A percentile compares a stretch with the other conserved stretches of the same genome.
phyloP scores from a whole-genome alignment of 2,329 filamentous ascomycete genomes.

The Trichoderma sp. region DNA sequence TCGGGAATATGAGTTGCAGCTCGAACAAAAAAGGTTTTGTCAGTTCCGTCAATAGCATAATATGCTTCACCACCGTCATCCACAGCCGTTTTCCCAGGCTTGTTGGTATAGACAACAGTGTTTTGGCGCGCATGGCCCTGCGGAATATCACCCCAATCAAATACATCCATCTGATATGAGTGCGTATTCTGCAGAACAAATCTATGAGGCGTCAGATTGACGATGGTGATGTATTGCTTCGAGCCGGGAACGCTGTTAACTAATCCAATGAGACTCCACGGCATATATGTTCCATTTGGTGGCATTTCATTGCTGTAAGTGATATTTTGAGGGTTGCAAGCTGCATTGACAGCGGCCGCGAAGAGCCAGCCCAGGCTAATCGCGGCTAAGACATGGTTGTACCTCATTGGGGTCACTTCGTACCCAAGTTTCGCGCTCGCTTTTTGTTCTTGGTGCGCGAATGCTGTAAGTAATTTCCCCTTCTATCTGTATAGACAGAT shows the following conservation, averaged over 20 bases:
- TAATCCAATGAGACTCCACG: constrained; percentile 12
- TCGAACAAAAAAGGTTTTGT: constrained; percentile 32
- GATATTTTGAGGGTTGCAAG: constrained; percentile 12
- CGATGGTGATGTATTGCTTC: constrained; percentile 33
- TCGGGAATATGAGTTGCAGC: constrained; percentile 32
- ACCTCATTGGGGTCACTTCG: not conserved
- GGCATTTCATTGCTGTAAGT: constrained; percentile 18
- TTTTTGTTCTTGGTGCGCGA: not conserved
- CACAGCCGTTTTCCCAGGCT: constrained; percentile 18
- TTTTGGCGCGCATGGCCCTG: constrained; percentile 34
- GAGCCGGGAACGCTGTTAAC: constrained; percentile 14
- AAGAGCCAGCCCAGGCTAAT: not conserved
- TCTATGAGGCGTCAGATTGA: constrained; percentile 35
- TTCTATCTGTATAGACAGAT: not conserved
- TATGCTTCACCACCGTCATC: constrained; percentile 35
- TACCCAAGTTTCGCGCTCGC: not conserved
- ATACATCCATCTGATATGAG: constrained; percentile 33
- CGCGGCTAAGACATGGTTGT: not conserved
- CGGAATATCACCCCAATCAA: constrained; percentile 34
- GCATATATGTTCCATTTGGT: constrained; percentile 19
- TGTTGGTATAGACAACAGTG: constrained; percentile 27
- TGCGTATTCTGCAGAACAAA: constrained; percentile 29
- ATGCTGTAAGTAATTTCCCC: not conserved
- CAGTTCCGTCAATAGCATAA: constrained; percentile 31
- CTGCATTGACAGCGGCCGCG: not conserved